These are phyloP conservation scores for Candida xiaguanensis DNA, from an alignment of 805 yeast species.

Conservation along the genomic window DNA sequence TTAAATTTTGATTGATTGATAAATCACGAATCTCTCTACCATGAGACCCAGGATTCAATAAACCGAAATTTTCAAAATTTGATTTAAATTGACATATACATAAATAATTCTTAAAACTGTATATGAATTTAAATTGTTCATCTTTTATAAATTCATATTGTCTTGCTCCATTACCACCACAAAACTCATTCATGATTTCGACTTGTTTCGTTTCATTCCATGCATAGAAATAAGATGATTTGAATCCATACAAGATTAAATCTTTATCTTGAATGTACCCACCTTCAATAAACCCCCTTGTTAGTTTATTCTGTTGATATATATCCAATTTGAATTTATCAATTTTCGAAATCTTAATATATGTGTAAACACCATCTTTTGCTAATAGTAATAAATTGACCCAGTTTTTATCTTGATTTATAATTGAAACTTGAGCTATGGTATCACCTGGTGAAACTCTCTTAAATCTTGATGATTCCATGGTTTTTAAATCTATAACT, in stretches of 20 bases:
- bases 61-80: constrained; percentile 21
- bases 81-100: constrained; percentile 9
- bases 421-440: constrained; percentile 49
- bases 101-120: constrained; percentile 50
- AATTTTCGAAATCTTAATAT: constrained; percentile 19
- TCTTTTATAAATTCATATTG: constrained; percentile 54
- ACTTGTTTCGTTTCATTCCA: constrained; percentile 78
- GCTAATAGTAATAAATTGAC: constrained; percentile 46
- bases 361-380: constrained; percentile 63
- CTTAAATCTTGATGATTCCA: constrained; percentile 29
- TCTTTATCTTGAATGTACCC: constrained; percentile 41
- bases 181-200: constrained; percentile 64
- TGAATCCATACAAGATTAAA: constrained; percentile 73
- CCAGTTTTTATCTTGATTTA: constrained; percentile 20
- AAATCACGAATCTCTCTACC: constrained; percentile 88
- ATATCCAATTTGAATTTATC: constrained; percentile 18
- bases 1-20: constrained; percentile 37
- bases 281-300: constrained; percentile 82
- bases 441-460: constrained; percentile 66
- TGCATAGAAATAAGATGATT: constrained; percentile 69
- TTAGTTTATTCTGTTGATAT: constrained; percentile 56
- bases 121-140: constrained; percentile 44
- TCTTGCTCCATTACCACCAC: constrained; percentile 89
- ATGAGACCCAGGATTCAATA: constrained; percentile 64
- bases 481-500: constrained; percentile 41